A percentile compares a stretch with the other conserved stretches of the same genome.
Conservation (phyloP, 257 asterid genomes). For the Cordia subcordata region DNA sequence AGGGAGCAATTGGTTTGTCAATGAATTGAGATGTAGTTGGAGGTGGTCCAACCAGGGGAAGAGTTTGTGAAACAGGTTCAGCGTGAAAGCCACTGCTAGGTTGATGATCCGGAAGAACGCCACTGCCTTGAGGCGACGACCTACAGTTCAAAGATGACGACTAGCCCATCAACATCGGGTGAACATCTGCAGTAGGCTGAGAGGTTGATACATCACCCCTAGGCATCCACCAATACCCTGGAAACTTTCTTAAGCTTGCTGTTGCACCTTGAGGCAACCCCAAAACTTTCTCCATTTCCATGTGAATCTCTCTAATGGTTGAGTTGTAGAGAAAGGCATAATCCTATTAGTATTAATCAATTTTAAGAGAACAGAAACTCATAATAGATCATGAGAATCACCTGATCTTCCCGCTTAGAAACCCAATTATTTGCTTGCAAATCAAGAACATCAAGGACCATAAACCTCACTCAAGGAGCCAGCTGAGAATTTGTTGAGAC, state of each 20-base stretch:
- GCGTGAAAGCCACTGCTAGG: constrained; percentile 22
- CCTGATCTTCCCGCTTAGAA: constrained; percentile 9
- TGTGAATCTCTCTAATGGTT: constrained; percentile 5
- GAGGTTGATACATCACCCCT: constrained; percentile 50
- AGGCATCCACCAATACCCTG: constrained; percentile 64
- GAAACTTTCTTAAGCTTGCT: constrained; percentile 30
- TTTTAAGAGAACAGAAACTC: background rate
- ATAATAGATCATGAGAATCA: background rate
- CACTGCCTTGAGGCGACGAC: constrained; percentile 58
- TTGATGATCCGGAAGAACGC: constrained; percentile 33
- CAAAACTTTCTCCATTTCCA: background rate
- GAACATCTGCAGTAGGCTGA: constrained; percentile 48
- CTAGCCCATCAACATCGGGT: constrained; percentile 48
- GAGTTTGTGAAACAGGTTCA: constrained; percentile 36
- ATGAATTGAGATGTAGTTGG: constrained; percentile 27
- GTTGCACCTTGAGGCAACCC: constrained; percentile 8
- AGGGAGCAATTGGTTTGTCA: constrained; percentile 36
- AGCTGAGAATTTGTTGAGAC: background rate
- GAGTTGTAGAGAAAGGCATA: background rate
- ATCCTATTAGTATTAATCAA: background rate
- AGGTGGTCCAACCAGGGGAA: constrained; percentile 27
- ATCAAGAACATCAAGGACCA: constrained; percentile 4
- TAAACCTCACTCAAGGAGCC: constrained; percentile 5
- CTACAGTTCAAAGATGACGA: constrained; percentile 45
- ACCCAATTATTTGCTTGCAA: constrained; percentile 1